phyloP scores from a whole-genome alignment of 306 rosid genomes.

The Aeschynomene evenia region DNA sequence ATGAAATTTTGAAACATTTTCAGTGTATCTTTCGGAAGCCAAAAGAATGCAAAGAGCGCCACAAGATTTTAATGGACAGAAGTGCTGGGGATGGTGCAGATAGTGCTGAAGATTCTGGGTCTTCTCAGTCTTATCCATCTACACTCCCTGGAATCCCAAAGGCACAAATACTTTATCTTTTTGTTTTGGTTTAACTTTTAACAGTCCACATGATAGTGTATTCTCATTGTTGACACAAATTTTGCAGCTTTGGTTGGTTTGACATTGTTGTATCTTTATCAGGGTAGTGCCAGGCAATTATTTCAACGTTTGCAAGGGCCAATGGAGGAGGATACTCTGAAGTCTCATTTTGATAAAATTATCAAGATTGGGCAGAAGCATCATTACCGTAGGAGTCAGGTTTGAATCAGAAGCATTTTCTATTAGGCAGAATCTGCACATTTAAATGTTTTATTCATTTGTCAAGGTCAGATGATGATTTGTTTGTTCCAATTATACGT shows the following conservation, averaged over 20 bases:
- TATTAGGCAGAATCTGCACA: slow-evolving; percentile 12
- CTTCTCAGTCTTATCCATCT: slow-evolving; percentile 97
- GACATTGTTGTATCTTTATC: slow-evolving; percentile 33
- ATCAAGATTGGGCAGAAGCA: slow-evolving; percentile 89
- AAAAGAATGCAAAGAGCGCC: slow-evolving; percentile 96
- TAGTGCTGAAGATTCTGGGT: slow-evolving; percentile 98
- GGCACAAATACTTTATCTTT: slow-evolving; percentile 54
- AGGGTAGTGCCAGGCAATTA: slow-evolving; percentile 99
- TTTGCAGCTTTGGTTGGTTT: slow-evolving; percentile 30
- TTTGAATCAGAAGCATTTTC: slow-evolving; percentile 38
- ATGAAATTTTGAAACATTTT: slow-evolving; percentile 30
- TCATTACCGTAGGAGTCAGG: slow-evolving; percentile 79
- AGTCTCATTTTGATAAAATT: slow-evolving; percentile 91
- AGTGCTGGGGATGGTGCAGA: slow-evolving; percentile 93
- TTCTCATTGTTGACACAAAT: slow-evolving; percentile 9
- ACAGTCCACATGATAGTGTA: neutral
- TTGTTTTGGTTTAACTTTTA: neutral
- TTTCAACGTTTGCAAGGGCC: slow-evolving; percentile 97
- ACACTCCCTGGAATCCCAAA: slow-evolving; percentile 97
- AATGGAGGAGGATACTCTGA: slow-evolving; percentile 92
- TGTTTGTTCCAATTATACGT: no score
- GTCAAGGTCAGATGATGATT: slow-evolving; percentile 9
- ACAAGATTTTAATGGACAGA: slow-evolving; percentile 87
- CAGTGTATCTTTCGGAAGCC: slow-evolving; percentile 95
- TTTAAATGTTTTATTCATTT: neutral